Evolutionary conservation across 768 basidiomycete genomes (phyloP).

Genomic region (Leucosporidium scottii): DNA sequence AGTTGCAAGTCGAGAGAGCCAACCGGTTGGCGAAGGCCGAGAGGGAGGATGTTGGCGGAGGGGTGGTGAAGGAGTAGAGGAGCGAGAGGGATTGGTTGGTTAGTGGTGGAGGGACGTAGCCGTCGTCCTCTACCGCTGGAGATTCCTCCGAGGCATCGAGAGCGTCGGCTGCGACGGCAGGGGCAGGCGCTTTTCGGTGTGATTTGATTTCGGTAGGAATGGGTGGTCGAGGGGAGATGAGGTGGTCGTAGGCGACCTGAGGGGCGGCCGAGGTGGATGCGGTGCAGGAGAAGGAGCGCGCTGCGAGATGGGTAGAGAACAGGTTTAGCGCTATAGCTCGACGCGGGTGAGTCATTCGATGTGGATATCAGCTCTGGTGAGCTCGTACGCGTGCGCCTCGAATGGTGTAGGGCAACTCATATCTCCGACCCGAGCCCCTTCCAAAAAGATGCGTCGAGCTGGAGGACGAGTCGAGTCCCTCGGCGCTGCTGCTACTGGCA

Average conservation of each 20-base stretch:
- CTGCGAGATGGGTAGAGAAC: no score
- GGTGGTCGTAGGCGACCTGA: not conserved
- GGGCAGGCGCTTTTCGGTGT: not conserved
- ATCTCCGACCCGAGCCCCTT: no score
- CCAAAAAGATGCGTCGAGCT: no score
- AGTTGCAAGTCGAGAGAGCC: conserved; percentile 1
- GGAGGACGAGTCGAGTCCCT: no score
- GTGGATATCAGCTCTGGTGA: no score
- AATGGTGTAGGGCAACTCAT: no score
- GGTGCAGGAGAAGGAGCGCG: not conserved
- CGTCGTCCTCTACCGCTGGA: not conserved
- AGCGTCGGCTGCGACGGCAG: not conserved
- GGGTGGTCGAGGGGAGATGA: not conserved
- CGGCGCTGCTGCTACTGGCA: no score
- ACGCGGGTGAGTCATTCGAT: no score
- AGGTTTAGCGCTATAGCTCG: no score
- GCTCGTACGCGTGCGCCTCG: no score
- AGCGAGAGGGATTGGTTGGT: conserved; percentile 16
- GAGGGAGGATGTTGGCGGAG: conserved; percentile 29
- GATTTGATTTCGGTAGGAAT: not conserved
- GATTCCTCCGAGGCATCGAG: not conserved
- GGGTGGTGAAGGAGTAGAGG: conserved; percentile 28
- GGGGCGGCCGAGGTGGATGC: not conserved
- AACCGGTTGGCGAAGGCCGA: conserved; percentile 28
- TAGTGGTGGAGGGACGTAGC: not conserved